phyloP scores from a whole-genome alignment of 129 eudicot species.

The Calendula officinalis region DNA sequence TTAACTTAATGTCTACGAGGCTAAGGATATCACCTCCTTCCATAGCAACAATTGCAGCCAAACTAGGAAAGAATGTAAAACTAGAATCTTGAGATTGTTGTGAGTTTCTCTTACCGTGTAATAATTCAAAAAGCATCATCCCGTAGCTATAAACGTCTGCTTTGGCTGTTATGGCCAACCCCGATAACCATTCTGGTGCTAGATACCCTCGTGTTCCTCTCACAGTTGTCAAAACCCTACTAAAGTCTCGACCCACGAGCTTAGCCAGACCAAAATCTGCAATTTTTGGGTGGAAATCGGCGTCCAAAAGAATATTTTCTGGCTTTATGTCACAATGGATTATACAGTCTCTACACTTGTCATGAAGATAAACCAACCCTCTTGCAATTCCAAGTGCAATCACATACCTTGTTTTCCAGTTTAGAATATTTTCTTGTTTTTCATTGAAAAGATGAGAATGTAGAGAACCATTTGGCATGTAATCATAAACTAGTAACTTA shows the following conservation, averaged over 20 bases:
- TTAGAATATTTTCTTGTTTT: no score
- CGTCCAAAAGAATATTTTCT: no score
- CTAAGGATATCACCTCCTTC: conserved; percentile 57
- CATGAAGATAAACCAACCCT: no score
- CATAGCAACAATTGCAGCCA: conserved; percentile 37
- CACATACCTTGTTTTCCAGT: no score
- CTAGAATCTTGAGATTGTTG: conserved; percentile 30
- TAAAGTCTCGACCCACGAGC: conserved; percentile 74
- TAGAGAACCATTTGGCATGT: no score
- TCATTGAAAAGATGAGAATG: no score
- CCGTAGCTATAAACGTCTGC: conserved; percentile 81
- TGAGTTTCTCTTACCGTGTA: conserved; percentile 54
- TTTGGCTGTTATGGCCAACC: conserved; percentile 63
- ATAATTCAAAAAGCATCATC: conserved; percentile 65
- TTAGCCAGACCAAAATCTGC: conserved; percentile 85
- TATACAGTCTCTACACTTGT: no score
- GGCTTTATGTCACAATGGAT: no score
- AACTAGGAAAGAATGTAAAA: conserved; percentile 43
- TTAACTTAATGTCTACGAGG: conserved; percentile 50
- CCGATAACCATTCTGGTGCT: conserved; percentile 91
- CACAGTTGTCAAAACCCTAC: conserved; percentile 70
- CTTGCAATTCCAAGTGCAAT: no score
- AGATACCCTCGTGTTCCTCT: conserved; percentile 70
- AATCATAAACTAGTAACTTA: no score
- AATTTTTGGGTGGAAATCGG: conserved; percentile 52